phyloP scores from a whole-genome alignment of 2,329 filamentous ascomycete genomes.

The Colletotrichum sp. region DNA sequence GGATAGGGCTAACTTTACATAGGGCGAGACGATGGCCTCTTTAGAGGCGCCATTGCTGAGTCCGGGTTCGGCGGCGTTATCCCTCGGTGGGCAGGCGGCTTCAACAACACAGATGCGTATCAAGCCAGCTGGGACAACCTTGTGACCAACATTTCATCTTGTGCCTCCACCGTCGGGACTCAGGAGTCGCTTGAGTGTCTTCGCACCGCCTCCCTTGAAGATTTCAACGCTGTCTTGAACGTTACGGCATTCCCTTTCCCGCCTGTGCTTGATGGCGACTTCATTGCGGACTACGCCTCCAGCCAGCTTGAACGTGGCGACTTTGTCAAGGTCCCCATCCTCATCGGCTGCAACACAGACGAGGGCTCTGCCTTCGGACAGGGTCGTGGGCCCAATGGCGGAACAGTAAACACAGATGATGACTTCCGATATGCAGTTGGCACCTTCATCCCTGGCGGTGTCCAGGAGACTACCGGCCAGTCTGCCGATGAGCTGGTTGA shows the following conservation, averaged over 20 bases:
- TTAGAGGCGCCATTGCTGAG: constrained; percentile 54
- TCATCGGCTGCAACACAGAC: constrained; percentile 40
- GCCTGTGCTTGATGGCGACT: constrained; percentile 41
- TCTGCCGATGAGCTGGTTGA: constrained; percentile 25
- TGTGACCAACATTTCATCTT: constrained; percentile 29
- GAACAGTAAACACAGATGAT: constrained; percentile 30
- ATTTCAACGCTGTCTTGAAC: constrained; percentile 27
- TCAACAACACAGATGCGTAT: constrained; percentile 31
- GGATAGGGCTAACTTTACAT: background rate
- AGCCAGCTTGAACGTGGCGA: constrained; percentile 33
- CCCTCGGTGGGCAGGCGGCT: constrained; percentile 27
- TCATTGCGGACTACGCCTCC: constrained; percentile 34
- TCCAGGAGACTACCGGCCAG: constrained; percentile 25
- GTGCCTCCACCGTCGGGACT: constrained; percentile 28
- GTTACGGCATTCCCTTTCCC: constrained; percentile 1
- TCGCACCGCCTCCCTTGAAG: constrained; percentile 29
- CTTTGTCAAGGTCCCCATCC: constrained; percentile 38
- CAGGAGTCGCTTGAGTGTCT: constrained; percentile 30
- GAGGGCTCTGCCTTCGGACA: constrained; percentile 31
- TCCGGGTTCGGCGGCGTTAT: constrained; percentile 47
- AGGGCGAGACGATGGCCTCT: constrained; percentile 54
- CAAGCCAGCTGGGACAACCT: constrained; percentile 33
- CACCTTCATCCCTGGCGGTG: constrained; percentile 13
- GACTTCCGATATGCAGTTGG: constrained; percentile 27
- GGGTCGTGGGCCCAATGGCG: constrained; percentile 20